Base-by-base conservation (phyloP, 306 rosid genomes). In the Glycine soja region DNA sequence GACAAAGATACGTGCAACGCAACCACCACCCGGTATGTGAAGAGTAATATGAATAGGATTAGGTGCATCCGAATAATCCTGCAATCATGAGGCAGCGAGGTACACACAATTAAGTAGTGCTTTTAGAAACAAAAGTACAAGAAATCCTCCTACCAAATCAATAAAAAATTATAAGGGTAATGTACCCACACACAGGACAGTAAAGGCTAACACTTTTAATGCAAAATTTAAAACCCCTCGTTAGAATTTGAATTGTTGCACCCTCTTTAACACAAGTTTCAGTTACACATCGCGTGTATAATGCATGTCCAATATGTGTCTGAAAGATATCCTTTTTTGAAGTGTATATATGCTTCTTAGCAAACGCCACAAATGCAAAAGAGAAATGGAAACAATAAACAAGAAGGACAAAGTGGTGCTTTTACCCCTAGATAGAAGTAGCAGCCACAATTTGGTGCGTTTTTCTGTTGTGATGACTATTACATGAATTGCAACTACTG, bases 11-110 rank as follows among this genome's bases (percentile, higher is more conserved):
- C 87, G 91, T 57, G 86, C 88, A 73, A 68, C 66, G 54, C 92
- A 91, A 67, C 71, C 68, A 24, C 96, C 97, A 48, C 91, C 89
- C 75, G 97, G 97, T 97, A 94, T 87, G 64, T 89, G 91, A 63
- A 91, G 84, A 69, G 86, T 89, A 15, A 94, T 86, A 81, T 88
- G 59, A 92, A 84, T 54, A 83, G 85, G 83, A n/a, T 81, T 79
- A 87, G 88, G 89, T 50, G 5, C 82, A 62, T 85, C 81, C 74
- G 68, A 87, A 56, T 36, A 42, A 56, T 84, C 94, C 93, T 90
- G 90, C 36, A 73, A 56, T 38, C 73, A 24, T 5, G 5, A 59
- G 72, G 77, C n/a, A 69, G 76, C 6, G 4, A 61, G 69, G 74
- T 12, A 69, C 46, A 74, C 72, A 62, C 40, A 76, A 75, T 52